phyloP scores from a whole-genome alignment of 2,329 filamentous ascomycete species.

The Arthrobotrys musiformis region DNA sequence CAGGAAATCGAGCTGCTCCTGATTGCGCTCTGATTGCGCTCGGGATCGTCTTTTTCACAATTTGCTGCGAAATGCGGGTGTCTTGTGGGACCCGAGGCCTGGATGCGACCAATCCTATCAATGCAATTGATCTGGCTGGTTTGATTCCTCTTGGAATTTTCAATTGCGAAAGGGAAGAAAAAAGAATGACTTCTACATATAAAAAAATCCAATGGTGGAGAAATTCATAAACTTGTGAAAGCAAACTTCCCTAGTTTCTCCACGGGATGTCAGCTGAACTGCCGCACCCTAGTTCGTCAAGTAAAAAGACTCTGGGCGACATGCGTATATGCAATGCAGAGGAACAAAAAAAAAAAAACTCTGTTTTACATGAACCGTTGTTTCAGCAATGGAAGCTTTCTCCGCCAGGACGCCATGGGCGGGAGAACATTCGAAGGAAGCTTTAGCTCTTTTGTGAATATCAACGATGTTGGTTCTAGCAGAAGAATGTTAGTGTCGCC shows the following conservation, averaged over 20 bases:
- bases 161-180: neutral
- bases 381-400: slow-evolving; percentile 26
- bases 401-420: slow-evolving; percentile 9
- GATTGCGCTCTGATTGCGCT: slow-evolving; percentile 46
- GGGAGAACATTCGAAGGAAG: slow-evolving; percentile 23
- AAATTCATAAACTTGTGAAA: slow-evolving; percentile 38
- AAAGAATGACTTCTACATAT: neutral
- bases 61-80: slow-evolving; percentile 8
- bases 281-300: slow-evolving; percentile 15
- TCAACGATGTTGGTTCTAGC: neutral
- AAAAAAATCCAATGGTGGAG: slow-evolving; percentile 23
- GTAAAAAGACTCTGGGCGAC: neutral
- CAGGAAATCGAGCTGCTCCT: neutral
- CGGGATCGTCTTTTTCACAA: slow-evolving; percentile 25
- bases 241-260: slow-evolving; percentile 1
- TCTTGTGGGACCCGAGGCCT: slow-evolving; percentile 25
- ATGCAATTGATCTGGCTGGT: neutral
- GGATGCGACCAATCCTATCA: slow-evolving; percentile 7
- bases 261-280: slow-evolving; percentile 41
- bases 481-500: slow-evolving; percentile 9
- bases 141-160: neutral
- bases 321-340: slow-evolving; percentile 33
- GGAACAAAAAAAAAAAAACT: slow-evolving; percentile 11
- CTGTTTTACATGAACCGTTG: slow-evolving; percentile 4
- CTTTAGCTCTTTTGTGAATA: slow-evolving; percentile 15